Base-by-base conservation (phyloP, 2,329 filamentous ascomycete genomes). In the Sclerotinia nivalis region DNA sequence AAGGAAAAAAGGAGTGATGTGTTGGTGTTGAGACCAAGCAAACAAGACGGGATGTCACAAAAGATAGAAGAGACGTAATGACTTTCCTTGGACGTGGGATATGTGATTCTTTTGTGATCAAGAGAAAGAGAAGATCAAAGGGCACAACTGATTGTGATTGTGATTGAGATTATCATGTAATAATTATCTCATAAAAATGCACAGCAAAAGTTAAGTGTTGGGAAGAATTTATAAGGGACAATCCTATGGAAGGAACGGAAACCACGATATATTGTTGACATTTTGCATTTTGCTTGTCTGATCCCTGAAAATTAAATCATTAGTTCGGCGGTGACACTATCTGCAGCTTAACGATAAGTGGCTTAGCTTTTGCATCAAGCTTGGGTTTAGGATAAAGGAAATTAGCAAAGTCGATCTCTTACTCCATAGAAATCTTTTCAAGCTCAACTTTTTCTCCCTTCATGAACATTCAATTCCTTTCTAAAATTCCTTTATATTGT, bases 1-100 rank as follows among this genome's bases (percentile, higher is more conserved):
- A 22, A 55, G 34, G 25, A 22, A 31, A 28, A 28, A 43, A 55
- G n/a, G 15, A 54, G 49, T 31, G 62, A 18, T 55, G 62, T 28
- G 50, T 37, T 55, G 50, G 62, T 66, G 62, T 66, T 66, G 62
- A 66, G 50, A 54, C 50, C 62, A n/a, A 56, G 49, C 34, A n/a
- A 31, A 56, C 13, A 43, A 37, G 47, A 56, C 1, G 34, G 37
- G 62, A 66, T 54, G 25, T 12, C 9, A 15, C 6, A 22, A 15
- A 10, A n/a, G 34, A 15, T 15, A 56, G 50, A 31, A 54, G 47
- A 31, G 12, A 12, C n/a, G 20, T 22, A 31, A 28, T 31, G 6
- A 28, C 31, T 54, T 20, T 45, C n/a, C 31, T 55, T 22, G 37
- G 34, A 55, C 25, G 62, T n/a, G 49, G 50, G 61, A 64, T 50